A percentile compares a stretch with the other conserved stretches of the same genome.
Evolutionary conservation across 208 protist species (phyloP).

Genomic region (Leishmania braziliensis): DNA sequence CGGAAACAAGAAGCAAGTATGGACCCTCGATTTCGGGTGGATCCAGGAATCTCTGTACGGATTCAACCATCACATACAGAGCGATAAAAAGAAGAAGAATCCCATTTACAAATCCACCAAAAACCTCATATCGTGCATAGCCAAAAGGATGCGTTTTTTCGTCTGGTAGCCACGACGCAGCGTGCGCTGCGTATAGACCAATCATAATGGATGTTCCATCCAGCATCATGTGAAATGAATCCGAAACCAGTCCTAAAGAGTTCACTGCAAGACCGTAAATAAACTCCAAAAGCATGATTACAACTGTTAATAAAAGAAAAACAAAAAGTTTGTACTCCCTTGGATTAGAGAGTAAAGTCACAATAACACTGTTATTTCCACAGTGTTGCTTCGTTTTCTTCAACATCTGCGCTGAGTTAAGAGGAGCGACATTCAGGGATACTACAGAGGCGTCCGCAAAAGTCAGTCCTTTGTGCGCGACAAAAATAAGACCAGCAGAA

Average conservation of each 20-base stretch:
- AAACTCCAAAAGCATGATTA: slow-evolving; percentile 86
- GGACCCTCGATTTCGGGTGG: slow-evolving; percentile 75
- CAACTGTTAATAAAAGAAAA: slow-evolving; percentile 74
- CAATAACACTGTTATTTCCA: slow-evolving; percentile 4
- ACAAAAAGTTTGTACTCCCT: slow-evolving; percentile 60
- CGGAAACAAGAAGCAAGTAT: slow-evolving; percentile 83
- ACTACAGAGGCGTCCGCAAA: slow-evolving; percentile 1
- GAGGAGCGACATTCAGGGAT: neutral
- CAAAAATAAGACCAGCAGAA: neutral
- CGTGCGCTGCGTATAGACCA: slow-evolving; percentile 91
- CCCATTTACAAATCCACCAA: slow-evolving; percentile 89
- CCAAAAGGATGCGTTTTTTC: slow-evolving; percentile 86
- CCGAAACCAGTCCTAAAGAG: slow-evolving; percentile 93
- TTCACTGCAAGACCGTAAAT: slow-evolving; percentile 76
- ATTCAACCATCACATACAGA: slow-evolving; percentile 79
- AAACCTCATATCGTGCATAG: slow-evolving; percentile 80
- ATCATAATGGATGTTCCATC: slow-evolving; percentile 95
- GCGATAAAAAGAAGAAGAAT: slow-evolving; percentile 83
- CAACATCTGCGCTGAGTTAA: slow-evolving; percentile 23
- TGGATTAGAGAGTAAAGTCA: slow-evolving; percentile 21
- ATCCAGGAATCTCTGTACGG: slow-evolving; percentile 73
- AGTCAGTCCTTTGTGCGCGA: slow-evolving; percentile 10
- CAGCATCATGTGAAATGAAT: slow-evolving; percentile 98
- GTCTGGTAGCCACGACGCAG: slow-evolving; percentile 89
- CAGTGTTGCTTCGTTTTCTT: slow-evolving; percentile 13